phyloP scores from a whole-genome alignment of 768 basidiomycete genomes.

The Gloeostereum incarnatum region DNA sequence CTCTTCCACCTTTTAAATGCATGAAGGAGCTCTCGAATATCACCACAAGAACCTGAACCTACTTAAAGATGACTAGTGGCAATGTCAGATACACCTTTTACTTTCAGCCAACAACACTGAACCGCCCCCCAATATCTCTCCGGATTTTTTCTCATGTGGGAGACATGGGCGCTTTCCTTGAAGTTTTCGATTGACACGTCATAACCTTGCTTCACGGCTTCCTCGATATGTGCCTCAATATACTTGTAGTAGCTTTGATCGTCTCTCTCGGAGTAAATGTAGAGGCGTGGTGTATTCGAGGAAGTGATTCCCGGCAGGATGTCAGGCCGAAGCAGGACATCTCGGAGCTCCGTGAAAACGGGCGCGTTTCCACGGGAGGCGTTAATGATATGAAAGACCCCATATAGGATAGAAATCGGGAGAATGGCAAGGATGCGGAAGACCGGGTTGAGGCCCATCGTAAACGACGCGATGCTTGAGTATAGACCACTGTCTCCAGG shows the following conservation, averaged over 20 bases:
- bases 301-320: not conserved
- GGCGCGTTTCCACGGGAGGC: not conserved
- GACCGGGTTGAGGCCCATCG: conserved; percentile 2
- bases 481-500: conserved; percentile 2
- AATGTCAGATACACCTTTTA: too few species aligned
- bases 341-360: conserved; percentile 2
- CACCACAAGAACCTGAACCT: too few species aligned
- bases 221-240: not conserved
- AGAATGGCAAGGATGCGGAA: conserved; percentile 1
- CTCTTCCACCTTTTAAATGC: too few species aligned
- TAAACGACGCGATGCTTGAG: not conserved
- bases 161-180: not conserved
- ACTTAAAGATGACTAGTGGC: too few species aligned
- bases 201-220: not conserved
- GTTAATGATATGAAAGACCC: not conserved
- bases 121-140: not conserved
- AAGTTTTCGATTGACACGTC: not conserved
- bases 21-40: too few species aligned
- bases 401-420: not conserved
- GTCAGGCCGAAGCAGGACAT: not conserved
- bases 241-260: not conserved
- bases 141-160: not conserved
- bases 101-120: too few species aligned
- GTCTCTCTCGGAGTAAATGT: not conserved
- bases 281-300: not conserved